Base-by-base conservation (phyloP, 371 early-diverging fungal genomes). In the Amoeboradix gromovi region DNA sequence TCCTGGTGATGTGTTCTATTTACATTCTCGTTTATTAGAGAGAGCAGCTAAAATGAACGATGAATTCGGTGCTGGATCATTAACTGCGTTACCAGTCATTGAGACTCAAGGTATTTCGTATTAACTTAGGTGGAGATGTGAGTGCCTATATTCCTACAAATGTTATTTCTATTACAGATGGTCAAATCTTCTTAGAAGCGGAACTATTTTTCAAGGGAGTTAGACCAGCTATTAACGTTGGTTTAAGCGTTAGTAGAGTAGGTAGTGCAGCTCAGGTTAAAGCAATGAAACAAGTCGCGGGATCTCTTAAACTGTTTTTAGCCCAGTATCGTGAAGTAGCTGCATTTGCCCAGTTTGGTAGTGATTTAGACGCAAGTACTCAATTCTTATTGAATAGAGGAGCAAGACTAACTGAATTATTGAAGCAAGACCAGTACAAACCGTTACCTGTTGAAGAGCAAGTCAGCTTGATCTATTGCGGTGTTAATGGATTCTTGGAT, bases 271-370 rank as follows among this genome's bases (percentile, higher is more conserved):
- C 94, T 73, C 94, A 93, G 81, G 88, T 90, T 79, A 90, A 91
- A 85, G 92, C 94, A 75, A 93, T 93, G 94, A 90, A 90, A 83
- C 92, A 93, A 80, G 92, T 93, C 72, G 92, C 92, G 71, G 94
- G 94, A 77, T 91, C 92, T 74, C 82, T 93, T 72, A 93, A 93
- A 85, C 87, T 93, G 74, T 92, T 88, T 87, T 82, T 93, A 75
- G 94, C 94, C 72, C 94, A 70, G 29, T 69, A 1, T 86, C 92
- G 94, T 87, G 94, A 92, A 83, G 91, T 94, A 70, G 94, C 92
- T 74, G 94, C 94, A 70, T 92, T 94, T 77, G 91, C 94, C 77
- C 94, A 93, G 82, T 93, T 94, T 82, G 94, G 94, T 78, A 91
- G 91, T 71, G 94, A 94, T 80, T 82, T 94, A 73, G 94, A 94